phyloP scores from a whole-genome alignment of 2,329 filamentous ascomycete genomes.

The Chaetomium globosum region DNA sequence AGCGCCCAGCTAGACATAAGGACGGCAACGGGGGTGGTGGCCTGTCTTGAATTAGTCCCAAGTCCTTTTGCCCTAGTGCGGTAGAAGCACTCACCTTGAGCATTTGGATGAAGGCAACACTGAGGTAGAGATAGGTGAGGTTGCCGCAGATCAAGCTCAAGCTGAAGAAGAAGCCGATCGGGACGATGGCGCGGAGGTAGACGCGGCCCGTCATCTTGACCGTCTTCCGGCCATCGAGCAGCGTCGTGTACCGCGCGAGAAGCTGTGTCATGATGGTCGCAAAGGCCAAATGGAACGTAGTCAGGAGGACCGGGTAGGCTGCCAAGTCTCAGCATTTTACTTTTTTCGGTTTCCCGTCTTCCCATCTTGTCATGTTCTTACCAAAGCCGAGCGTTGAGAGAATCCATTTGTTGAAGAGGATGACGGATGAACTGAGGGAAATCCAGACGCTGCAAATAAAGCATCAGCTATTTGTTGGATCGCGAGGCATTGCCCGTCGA shows the following conservation, averaged over 20 bases:
- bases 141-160: conserved; percentile 96
- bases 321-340: conserved; percentile 38
- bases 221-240: conserved; percentile 91
- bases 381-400: conserved; percentile 82
- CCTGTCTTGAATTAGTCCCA: conserved; percentile 53
- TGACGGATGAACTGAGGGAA: conserved; percentile 85
- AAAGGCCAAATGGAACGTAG: conserved; percentile 93
- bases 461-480: conserved; percentile 17
- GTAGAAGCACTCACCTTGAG: conserved; percentile 70
- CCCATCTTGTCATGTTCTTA: conserved; percentile 49
- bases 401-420: conserved; percentile 99
- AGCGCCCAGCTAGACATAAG: conserved; percentile 87
- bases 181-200: conserved; percentile 90
- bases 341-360: not conserved
- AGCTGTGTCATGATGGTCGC: conserved; percentile 93
- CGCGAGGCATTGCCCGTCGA: not conserved
- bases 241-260: conserved; percentile 82
- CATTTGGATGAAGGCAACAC: conserved; percentile 98
- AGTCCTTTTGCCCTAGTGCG: too few species aligned
- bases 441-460: conserved; percentile 75
- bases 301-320: conserved; percentile 79
- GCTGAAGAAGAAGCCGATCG: conserved; percentile 94
- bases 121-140: conserved; percentile 91
- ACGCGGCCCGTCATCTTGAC: conserved; percentile 96
- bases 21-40: conserved; percentile 91